These are phyloP conservation scores for Cymbidium sinense DNA, from an alignment of 106 monocot genomes.

Conservation along the genomic window DNA sequence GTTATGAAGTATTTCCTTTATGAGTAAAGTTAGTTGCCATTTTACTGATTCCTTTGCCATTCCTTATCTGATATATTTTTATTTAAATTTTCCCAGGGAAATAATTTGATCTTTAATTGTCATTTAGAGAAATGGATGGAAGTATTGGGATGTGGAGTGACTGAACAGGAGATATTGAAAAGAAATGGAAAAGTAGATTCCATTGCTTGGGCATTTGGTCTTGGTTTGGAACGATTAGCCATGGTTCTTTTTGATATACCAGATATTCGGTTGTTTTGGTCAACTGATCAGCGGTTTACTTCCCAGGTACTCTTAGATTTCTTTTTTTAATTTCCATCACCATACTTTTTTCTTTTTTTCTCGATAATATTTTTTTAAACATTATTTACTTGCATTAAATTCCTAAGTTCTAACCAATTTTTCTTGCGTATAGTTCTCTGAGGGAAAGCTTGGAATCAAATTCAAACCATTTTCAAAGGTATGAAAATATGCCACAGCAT, in stretches of 20 bases:
- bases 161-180: slow-evolving; percentile 80
- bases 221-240: slow-evolving; percentile 90
- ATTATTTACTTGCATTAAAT: neutral
- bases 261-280: slow-evolving; percentile 96
- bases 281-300: slow-evolving; percentile 80
- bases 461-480: slow-evolving; percentile 99
- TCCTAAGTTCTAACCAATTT: neutral
- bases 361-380: neutral
- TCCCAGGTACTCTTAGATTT: slow-evolving; percentile 55
- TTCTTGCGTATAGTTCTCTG: slow-evolving; percentile 61
- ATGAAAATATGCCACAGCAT: slow-evolving; percentile 8
- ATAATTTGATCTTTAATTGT: neutral
- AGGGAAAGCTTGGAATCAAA: slow-evolving; percentile 80
- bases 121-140: slow-evolving; percentile 87
- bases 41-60: neutral
- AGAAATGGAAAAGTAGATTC: slow-evolving; percentile 58
- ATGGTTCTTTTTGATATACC: slow-evolving; percentile 99
- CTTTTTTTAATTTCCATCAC: neutral
- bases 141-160: slow-evolving; percentile 97
- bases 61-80: neutral
- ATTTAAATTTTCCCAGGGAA: neutral
- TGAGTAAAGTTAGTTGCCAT: neutral
- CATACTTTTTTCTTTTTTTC: neutral
- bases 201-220: slow-evolving; percentile 99
- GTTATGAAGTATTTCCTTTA: neutral